Conservation (phyloP, 306 rosid genomes). For the Astragalus membranaceus region DNA sequence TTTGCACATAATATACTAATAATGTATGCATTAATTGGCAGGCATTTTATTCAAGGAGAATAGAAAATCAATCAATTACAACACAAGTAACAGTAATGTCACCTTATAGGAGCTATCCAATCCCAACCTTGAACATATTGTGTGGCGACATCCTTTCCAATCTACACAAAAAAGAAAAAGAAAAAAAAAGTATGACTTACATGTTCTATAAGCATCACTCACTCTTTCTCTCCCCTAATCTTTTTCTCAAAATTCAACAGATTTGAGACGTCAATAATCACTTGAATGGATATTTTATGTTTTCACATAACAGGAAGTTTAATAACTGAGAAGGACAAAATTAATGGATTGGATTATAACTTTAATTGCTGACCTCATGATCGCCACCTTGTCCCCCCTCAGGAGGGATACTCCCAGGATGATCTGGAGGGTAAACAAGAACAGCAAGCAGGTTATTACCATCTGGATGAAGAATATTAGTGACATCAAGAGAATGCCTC, state of each 20-base stretch:
- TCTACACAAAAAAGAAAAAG: constrained; percentile 34
- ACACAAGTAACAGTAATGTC: constrained; percentile 19
- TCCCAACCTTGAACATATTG: constrained; percentile 98
- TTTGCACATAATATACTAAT: neutral
- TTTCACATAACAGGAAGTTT: neutral
- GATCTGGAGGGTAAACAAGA: constrained; percentile 92
- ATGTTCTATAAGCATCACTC: neutral
- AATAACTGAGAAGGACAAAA: constrained; percentile 10
- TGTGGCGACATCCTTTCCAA: constrained; percentile 92
- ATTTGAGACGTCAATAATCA: constrained; percentile 11
- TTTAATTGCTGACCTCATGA: constrained; percentile 60
- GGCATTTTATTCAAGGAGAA: neutral
- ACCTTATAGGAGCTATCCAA: constrained; percentile 99
- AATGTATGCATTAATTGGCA: neutral
- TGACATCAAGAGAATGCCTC: constrained; percentile 83
- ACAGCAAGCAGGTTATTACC: constrained; percentile 79
- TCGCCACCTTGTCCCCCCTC: constrained; percentile 97
- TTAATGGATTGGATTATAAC: neutral
- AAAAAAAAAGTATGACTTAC: neutral
- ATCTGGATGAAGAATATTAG: constrained; percentile 58
- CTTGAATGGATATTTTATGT: neutral
- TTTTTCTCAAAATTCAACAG: neutral
- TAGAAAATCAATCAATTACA: neutral
- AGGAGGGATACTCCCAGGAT: constrained; percentile 84
- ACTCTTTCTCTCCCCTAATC: neutral